phyloP scores from a whole-genome alignment of 2,329 filamentous ascomycete species.

The Fusarium agapanthi region DNA sequence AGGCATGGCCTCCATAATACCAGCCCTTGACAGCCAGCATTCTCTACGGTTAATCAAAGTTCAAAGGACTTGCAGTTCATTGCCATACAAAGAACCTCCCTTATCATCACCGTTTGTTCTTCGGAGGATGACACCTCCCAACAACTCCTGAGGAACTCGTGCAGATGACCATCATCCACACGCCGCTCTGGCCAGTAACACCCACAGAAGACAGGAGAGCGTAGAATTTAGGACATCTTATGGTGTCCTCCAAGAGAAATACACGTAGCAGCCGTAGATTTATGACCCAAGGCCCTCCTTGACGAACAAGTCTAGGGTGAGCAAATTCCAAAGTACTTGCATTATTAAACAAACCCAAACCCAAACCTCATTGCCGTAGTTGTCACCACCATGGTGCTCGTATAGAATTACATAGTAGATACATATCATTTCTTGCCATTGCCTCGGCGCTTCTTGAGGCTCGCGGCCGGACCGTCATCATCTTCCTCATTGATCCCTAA shows the following conservation, averaged over 20 bases:
- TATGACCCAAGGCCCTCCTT: neutral
- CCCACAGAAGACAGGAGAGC: neutral
- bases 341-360: neutral
- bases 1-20: neutral
- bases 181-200: neutral
- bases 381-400: neutral
- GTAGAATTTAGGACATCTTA: too few relatives aligned
- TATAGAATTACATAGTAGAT: constrained; percentile 20
- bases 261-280: neutral
- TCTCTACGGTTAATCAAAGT: neutral
- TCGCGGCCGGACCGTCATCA: constrained; percentile 34
- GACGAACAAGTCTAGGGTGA: neutral
- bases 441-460: constrained; percentile 38
- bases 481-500: constrained; percentile 20
- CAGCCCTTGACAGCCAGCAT: neutral
- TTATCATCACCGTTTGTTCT: neutral
- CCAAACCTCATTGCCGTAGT: constrained; percentile 7
- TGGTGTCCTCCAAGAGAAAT: too few relatives aligned
- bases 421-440: constrained; percentile 40
- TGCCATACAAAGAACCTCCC: neutral
- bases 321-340: neutral
- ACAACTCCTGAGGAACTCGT: neutral
- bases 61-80: neutral
- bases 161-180: neutral
- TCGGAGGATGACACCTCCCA: neutral